phyloP scores from a whole-genome alignment of 257 asterid genomes.

The Perilla frutescens region DNA sequence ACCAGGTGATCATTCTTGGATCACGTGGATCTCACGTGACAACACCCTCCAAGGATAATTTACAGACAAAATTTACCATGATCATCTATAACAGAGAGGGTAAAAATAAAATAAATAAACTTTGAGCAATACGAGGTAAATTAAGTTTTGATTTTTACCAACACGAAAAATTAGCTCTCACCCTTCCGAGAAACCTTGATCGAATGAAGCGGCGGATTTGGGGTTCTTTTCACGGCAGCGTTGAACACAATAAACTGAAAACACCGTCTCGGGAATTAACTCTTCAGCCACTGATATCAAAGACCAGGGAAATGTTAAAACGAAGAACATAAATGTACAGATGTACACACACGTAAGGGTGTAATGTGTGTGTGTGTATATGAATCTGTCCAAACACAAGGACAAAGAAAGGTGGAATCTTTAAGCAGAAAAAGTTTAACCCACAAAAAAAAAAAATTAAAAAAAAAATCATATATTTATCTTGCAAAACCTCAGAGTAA shows the following conservation, averaged over 20 bases:
- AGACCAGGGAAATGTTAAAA: conserved; percentile 12
- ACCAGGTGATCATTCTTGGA: conserved; percentile 27
- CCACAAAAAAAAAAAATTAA: not conserved
- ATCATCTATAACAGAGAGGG: not conserved
- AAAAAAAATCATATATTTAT: not conserved
- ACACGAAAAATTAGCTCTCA: conserved; percentile 33
- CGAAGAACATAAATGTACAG: not conserved
- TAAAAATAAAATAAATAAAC: not conserved
- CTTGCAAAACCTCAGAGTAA: conserved; percentile 19
- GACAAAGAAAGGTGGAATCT: conserved; percentile 34
- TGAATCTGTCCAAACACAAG: conserved; percentile 4
- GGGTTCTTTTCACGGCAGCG: conserved; percentile 22
- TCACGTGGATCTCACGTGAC: conserved; percentile 50
- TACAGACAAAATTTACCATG: conserved; percentile 18
- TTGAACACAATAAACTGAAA: conserved; percentile 35
- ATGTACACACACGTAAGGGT: conserved; percentile 25
- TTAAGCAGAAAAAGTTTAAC: conserved; percentile 4
- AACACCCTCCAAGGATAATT: not conserved
- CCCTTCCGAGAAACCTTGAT: conserved; percentile 41
- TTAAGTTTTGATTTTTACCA: conserved; percentile 11
- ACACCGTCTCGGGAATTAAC: conserved; percentile 25
- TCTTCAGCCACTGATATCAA: conserved; percentile 32
- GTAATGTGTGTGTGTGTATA: conserved; percentile 19
- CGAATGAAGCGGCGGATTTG: conserved; percentile 32
- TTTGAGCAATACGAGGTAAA: conserved; percentile 29